Conservation (phyloP, 768 basidiomycete species). For the Naganishia kalamii region DNA sequence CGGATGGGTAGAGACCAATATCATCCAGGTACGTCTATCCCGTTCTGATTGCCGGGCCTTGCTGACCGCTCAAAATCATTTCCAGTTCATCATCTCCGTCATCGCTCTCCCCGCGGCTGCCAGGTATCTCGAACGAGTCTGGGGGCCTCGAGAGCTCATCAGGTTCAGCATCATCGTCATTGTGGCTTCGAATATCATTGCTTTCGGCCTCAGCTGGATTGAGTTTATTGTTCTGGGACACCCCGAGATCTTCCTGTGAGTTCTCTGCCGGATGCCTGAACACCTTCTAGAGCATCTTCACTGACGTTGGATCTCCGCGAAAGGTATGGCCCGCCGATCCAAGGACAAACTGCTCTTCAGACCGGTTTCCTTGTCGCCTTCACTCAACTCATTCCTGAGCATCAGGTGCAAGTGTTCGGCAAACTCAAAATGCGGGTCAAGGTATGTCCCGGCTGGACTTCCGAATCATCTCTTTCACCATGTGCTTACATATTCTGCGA, state of each 20-base stretch:
- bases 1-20: conserved; percentile 72
- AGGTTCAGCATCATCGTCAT: conserved; percentile 79
- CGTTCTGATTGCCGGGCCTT: not conserved
- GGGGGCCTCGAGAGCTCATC: conserved; percentile 78
- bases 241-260: conserved; percentile 72
- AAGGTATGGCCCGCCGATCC: conserved; percentile 65
- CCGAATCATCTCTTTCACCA: no score
- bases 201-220: conserved; percentile 80
- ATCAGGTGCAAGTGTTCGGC: conserved; percentile 89
- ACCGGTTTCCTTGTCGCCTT: conserved; percentile 87
- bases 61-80: not conserved
- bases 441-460: conserved; percentile 57
- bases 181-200: conserved; percentile 77
- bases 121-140: conserved; percentile 86
- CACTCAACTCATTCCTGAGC: conserved; percentile 95
- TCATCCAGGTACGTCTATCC: conserved; percentile 69
- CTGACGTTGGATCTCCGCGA: not conserved
- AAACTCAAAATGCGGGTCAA: conserved; percentile 66
- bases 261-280: conserved; percentile 17
- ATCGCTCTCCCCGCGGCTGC: conserved; percentile 73
- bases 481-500: not conserved
- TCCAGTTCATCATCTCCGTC: conserved; percentile 68
- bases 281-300: conserved; percentile 22
- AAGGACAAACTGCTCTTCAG: conserved; percentile 87
- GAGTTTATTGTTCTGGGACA: conserved; percentile 60